These are phyloP conservation scores for Geotrichum siamense DNA, from an alignment of 1,139 yeast genomes.

Conservation along the genomic window DNA sequence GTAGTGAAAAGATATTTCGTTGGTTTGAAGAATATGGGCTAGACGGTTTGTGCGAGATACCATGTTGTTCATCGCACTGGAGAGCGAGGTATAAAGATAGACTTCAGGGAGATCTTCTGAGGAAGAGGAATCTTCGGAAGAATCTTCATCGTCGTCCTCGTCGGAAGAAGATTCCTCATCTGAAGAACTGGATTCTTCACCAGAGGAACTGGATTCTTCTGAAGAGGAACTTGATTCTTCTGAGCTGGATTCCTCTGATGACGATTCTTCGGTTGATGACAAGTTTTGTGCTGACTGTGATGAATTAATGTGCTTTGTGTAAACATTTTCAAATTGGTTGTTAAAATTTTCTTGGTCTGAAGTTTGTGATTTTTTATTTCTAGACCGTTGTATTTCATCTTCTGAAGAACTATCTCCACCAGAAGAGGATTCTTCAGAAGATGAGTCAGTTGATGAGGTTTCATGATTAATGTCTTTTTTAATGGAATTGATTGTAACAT, in stretches of 20 bases:
- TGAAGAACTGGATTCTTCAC: background rate
- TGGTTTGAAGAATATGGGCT: conserved; percentile 37
- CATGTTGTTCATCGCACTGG: conserved; percentile 28
- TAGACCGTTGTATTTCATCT: background rate
- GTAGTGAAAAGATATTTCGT: conserved; percentile 13
- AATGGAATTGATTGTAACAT: too few relatives aligned
- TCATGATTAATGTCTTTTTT: too few relatives aligned
- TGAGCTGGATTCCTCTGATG: conserved; percentile 4
- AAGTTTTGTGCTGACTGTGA: background rate
- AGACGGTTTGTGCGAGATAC: conserved; percentile 75
- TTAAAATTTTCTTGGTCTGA: background rate
- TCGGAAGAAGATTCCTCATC: background rate
- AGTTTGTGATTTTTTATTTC: background rate
- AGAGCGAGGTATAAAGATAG: conserved; percentile 14
- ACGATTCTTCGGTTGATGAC: background rate
- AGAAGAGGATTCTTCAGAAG: too few relatives aligned
- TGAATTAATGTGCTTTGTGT: background rate
- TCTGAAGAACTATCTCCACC: too few relatives aligned
- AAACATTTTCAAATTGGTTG: too few relatives aligned
- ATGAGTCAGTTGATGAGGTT: too few relatives aligned
- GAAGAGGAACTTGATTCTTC: background rate
- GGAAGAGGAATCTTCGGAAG: conserved; percentile 16
- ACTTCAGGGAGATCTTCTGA: conserved; percentile 19
- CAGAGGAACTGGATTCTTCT: background rate
- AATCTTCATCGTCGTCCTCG: conserved; percentile 19